These are phyloP conservation scores for Trichoderma atrobrunneum DNA, from an alignment of 2,329 filamentous ascomycete genomes.

Conservation along the genomic window DNA sequence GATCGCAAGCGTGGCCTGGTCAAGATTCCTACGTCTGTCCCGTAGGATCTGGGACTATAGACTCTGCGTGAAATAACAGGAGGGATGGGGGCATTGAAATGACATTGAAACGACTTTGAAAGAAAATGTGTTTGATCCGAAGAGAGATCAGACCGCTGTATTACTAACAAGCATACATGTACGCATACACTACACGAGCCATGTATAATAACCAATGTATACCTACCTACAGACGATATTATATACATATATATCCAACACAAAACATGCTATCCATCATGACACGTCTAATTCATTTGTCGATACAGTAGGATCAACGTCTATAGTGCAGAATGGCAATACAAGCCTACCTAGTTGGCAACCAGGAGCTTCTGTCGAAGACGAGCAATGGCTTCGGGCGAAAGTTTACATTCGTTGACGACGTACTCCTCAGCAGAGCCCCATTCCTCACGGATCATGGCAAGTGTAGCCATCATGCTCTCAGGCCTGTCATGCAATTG, in stretches of 20 bases:
- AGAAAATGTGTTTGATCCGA: background rate
- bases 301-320: background rate
- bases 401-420: slow-evolving; percentile 55
- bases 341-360: slow-evolving; percentile 20
- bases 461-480: slow-evolving; percentile 48
- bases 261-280: slow-evolving; percentile 1
- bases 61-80: background rate
- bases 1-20: slow-evolving; percentile 62
- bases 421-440: slow-evolving; percentile 65
- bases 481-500: slow-evolving; percentile 37
- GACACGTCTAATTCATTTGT: background rate
- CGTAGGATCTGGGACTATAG: slow-evolving; percentile 29
- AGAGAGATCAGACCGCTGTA: background rate
- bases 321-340: background rate
- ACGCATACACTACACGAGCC: background rate
- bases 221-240: background rate
- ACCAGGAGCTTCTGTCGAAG: slow-evolving; percentile 50
- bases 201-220: slow-evolving; percentile 3
- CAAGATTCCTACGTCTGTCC: slow-evolving; percentile 66
- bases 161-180: background rate
- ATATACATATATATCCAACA: background rate
- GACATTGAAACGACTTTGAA: background rate
- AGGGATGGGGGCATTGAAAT: background rate
- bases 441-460: slow-evolving; percentile 57
- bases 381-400: slow-evolving; percentile 50